Conservation (phyloP, 1,284 basidiomycete genomes). For the Ustilago curta region DNA sequence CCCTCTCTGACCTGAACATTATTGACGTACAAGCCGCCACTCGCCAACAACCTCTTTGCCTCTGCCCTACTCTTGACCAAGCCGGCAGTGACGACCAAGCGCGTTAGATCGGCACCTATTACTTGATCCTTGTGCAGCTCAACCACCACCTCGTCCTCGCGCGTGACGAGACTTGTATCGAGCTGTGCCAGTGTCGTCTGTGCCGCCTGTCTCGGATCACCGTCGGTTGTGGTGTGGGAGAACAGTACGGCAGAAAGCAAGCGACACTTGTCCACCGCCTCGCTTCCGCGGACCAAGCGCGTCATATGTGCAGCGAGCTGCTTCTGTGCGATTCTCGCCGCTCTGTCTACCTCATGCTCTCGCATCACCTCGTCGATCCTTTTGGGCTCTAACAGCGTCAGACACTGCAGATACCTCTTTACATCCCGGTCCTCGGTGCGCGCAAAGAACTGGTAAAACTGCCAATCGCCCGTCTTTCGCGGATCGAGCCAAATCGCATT, state of each 20-base stretch:
- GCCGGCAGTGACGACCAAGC: background rate
- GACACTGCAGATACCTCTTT: slow-evolving; percentile 81
- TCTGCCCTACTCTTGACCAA: slow-evolving; percentile 35
- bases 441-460: slow-evolving; percentile 82
- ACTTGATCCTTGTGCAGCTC: slow-evolving; percentile 6
- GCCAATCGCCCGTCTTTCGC: slow-evolving; percentile 45
- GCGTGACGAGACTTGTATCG: background rate
- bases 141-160: background rate
- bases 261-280: slow-evolving; percentile 71
- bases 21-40: slow-evolving; percentile 42
- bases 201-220: slow-evolving; percentile 67
- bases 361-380: slow-evolving; percentile 76
- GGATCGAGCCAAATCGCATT: slow-evolving; percentile 84
- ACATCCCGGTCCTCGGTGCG: slow-evolving; percentile 86
- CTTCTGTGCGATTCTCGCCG: slow-evolving; percentile 79
- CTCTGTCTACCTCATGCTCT: slow-evolving; percentile 75
- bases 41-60: slow-evolving; percentile 25
- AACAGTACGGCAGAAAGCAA: slow-evolving; percentile 77
- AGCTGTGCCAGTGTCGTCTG: slow-evolving; percentile 43
- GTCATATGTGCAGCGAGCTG: slow-evolving; percentile 87
- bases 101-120: slow-evolving; percentile 12
- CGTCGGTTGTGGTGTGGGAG: slow-evolving; percentile 7
- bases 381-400: slow-evolving; percentile 80
- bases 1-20: slow-evolving; percentile 6
- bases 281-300: slow-evolving; percentile 74